phyloP scores from a whole-genome alignment of 2,329 filamentous ascomycete species.

The Fusarium newnesense region DNA sequence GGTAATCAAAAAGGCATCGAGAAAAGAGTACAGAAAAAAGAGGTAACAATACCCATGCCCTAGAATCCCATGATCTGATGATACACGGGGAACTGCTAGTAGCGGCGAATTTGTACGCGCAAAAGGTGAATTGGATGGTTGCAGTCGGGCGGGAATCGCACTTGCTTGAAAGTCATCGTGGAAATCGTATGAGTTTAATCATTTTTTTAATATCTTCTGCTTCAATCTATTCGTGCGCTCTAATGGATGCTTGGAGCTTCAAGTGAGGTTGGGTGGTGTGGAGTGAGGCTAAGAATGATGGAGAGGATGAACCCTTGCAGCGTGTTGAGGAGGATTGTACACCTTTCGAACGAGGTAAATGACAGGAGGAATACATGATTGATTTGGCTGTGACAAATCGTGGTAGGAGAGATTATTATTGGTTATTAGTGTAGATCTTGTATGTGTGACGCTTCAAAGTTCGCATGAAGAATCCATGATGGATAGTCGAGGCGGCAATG shows the following conservation, averaged over 20 bases:
- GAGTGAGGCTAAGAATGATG: conserved; percentile 26
- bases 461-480: background rate
- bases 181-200: conserved; percentile 3
- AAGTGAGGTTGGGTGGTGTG: conserved; percentile 32
- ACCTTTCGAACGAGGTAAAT: conserved; percentile 13
- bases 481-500: background rate
- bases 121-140: background rate
- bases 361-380: background rate
- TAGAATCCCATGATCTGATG: conserved; percentile 27
- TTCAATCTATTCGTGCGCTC: conserved; percentile 14
- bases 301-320: conserved; percentile 35
- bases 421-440: background rate
- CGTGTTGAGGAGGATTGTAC: conserved; percentile 30
- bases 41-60: background rate
- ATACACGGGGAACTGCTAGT: background rate
- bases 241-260: background rate
- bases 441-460: background rate
- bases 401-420: background rate
- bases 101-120: background rate
- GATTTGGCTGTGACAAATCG: background rate
- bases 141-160: background rate
- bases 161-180: background rate
- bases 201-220: background rate
- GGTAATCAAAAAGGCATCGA: background rate
- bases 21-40: background rate